Conservation (phyloP, 257 asterid genomes). For the Mitragyna speciosa region DNA sequence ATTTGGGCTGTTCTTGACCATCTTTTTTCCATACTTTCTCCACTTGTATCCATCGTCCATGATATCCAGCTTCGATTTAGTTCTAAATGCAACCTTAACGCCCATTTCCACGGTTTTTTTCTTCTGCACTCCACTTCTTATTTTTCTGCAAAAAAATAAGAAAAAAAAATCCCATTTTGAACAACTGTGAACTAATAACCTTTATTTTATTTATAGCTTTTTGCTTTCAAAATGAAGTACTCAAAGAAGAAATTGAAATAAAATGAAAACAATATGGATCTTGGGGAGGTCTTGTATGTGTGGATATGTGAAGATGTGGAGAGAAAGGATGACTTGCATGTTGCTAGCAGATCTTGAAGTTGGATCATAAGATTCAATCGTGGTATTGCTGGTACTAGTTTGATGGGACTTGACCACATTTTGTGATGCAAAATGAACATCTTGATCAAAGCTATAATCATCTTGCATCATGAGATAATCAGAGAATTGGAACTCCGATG, state of each 20-base stretch:
- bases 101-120: neutral
- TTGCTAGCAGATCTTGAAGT: neutral
- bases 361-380: conserved; percentile 9
- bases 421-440: neutral
- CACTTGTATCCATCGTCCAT: conserved; percentile 39
- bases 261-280: neutral
- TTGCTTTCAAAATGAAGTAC: neutral
- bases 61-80: conserved; percentile 27
- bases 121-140: conserved; percentile 14
- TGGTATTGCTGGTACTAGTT: neutral
- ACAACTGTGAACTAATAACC: neutral
- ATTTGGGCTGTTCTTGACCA: conserved; percentile 32
- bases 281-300: neutral
- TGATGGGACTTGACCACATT: neutral
- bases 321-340: conserved; percentile 24
- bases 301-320: neutral
- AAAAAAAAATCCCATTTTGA: neutral
- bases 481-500: conserved; percentile 6
- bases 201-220: neutral
- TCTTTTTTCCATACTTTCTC: conserved; percentile 38
- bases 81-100: conserved; percentile 24
- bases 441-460: neutral
- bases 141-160: neutral
- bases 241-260: neutral
- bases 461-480: conserved; percentile 15